Conservation (phyloP, 2,329 filamentous ascomycete genomes). For the Aspergillus vadensis region DNA sequence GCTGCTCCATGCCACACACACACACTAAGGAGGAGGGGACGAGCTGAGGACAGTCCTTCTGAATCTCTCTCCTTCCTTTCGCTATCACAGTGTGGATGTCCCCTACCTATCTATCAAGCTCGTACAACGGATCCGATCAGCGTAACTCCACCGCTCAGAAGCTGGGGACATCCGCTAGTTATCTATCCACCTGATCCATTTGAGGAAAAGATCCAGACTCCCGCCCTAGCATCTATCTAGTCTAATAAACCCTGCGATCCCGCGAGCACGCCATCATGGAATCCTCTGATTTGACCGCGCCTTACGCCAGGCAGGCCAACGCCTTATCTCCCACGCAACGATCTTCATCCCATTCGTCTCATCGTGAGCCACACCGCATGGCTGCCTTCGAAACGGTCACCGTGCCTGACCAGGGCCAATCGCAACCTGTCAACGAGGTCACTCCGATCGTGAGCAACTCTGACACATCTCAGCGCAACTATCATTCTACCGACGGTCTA, state of each 20-base stretch:
- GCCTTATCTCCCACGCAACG: conserved; percentile 25
- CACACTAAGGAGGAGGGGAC: neutral
- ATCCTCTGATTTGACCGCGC: conserved; percentile 30
- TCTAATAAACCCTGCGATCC: conserved; percentile 17
- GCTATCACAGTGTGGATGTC: too few species aligned
- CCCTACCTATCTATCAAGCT: too few species aligned
- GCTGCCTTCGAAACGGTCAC: conserved; percentile 29
- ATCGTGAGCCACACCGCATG: conserved; percentile 19
- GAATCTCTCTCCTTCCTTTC: neutral
- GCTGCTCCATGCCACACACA: neutral
- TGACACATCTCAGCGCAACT: conserved; percentile 29
- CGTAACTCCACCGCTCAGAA: neutral
- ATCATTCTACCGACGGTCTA: conserved; percentile 35
- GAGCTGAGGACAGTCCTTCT: neutral
- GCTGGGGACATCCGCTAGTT: conserved; percentile 15
- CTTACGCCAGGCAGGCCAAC: conserved; percentile 22
- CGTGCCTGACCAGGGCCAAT: conserved; percentile 20
- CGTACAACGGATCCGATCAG: neutral
- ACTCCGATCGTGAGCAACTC: conserved; percentile 36
- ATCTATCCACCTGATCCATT: conserved; percentile 13
- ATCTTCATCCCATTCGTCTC: conserved; percentile 25
- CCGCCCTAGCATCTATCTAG: neutral
- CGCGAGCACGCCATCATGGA: conserved; percentile 41
- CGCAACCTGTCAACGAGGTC: conserved; percentile 28
- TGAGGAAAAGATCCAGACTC: conserved; percentile 1